These are phyloP conservation scores for Prunus davidiana DNA, from an alignment of 306 rosid species.

Conservation along the genomic window DNA sequence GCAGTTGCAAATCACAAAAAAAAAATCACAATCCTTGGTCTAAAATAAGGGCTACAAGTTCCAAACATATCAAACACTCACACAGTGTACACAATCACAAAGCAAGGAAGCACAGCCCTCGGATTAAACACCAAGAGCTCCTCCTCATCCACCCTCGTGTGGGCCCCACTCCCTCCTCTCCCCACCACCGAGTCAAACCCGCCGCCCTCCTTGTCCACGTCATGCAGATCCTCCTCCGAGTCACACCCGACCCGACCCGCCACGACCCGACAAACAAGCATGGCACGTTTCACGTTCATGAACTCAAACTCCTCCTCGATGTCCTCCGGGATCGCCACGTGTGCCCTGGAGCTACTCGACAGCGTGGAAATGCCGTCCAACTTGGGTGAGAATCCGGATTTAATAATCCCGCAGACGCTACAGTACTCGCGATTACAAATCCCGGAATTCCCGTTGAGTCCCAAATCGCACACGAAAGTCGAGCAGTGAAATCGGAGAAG, in stretches of 20 bases:
- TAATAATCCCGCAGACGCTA: conserved; percentile 73
- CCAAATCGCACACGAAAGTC: conserved; percentile 76
- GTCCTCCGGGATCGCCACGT: conserved; percentile 79
- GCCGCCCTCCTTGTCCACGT: conserved; percentile 50
- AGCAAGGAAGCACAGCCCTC: conserved; percentile 97
- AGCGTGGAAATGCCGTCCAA: conserved; percentile 90
- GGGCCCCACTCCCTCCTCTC: conserved; percentile 53
- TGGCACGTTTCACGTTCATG: conserved; percentile 90
- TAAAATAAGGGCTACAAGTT: neutral
- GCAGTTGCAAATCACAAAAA: neutral
- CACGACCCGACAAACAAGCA: conserved; percentile 80
- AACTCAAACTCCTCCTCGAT: conserved; percentile 73
- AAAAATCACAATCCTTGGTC: neutral
- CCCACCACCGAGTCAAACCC: conserved; percentile 82
- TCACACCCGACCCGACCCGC: conserved; percentile 89
- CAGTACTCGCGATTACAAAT: conserved; percentile 78
- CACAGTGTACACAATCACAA: conserved; percentile 79
- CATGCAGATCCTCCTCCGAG: conserved; percentile 31
- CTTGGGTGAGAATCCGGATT: conserved; percentile 84
- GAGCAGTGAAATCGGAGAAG: conserved; percentile 90
- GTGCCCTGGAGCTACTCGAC: conserved; percentile 81
- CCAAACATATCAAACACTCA: conserved; percentile 24
- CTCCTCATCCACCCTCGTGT: conserved; percentile 65
- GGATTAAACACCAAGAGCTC: conserved; percentile 89
- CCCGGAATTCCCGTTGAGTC: conserved; percentile 60